Base-by-base conservation (phyloP, 768 basidiomycete species). In the Naematelia encephala region DNA sequence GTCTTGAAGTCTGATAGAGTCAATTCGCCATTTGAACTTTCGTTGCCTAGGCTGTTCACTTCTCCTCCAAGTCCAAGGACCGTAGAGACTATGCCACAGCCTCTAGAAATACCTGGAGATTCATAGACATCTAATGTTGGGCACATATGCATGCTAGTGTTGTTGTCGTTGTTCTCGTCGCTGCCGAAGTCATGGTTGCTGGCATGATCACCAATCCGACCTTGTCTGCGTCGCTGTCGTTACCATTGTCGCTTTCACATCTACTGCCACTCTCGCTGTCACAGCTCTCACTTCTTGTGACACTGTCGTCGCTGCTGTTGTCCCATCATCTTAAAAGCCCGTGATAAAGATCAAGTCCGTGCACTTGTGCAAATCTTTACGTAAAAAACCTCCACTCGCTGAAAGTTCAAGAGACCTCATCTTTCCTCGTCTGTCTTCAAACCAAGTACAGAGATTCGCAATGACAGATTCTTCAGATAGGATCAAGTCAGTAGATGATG, bases 21-120 rank as follows among this genome's bases (percentile, higher is more conserved):
- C 44, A 26, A 45, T 34, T 70, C 69, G 34, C 66, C 61, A 2
- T 66, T 70, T 46, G 59, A 68, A 26, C 56, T 70, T 14, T 46
- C 46, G 26, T 56, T 50, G 21, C 61, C 64, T 21, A 61, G 69
- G 28, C 13, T 63, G 44, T 70, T 53, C 51, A 57, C 51, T 25
- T 63, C 63, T 12, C 69, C 69, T 1, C 69, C 51, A 12, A 45
- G 25, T 59, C 50, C 45, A 25, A 50, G n/a, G 10, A 22, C 28
- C 39, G 51, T 54, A 39, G 51, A 43, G 29, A 25, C 53, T 57
- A n/a, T 21, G 59, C 44, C 54, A 11, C 30, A 51, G 16, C 21
- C 27, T 34, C n/a, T 52, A 2, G 19, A 22, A 11, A 13, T 8
- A 22, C 23, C 46, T 11, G 46, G 21, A 21, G 19, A 48, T 25